Conservation (phyloP, 371 early-diverging fungal genomes). For the Lichtheimia hyalospora region DNA sequence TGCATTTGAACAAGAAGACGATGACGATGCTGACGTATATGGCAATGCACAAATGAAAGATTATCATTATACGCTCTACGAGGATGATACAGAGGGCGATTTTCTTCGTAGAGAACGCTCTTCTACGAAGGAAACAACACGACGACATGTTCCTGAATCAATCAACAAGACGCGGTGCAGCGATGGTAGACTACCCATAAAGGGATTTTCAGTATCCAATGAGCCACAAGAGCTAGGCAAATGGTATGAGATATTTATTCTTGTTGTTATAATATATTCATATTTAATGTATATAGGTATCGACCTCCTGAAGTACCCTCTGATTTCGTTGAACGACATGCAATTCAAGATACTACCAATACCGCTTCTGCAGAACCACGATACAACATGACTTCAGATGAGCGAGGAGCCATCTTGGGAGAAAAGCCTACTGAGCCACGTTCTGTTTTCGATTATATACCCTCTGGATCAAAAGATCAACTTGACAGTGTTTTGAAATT, state of each 20-base stretch:
- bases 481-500: slow-evolving; percentile 57
- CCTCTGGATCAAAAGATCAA: slow-evolving; percentile 64
- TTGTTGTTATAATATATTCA: no score
- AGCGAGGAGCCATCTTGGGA: slow-evolving; percentile 66
- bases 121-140: slow-evolving; percentile 13
- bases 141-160: background rate
- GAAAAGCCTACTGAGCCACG: slow-evolving; percentile 71
- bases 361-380: slow-evolving; percentile 9
- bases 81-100: slow-evolving; percentile 32
- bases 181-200: slow-evolving; percentile 63
- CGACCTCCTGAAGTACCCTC: slow-evolving; percentile 59
- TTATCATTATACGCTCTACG: slow-evolving; percentile 39
- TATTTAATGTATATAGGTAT: slow-evolving; percentile 28
- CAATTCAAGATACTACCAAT: background rate
- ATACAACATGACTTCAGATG: slow-evolving; percentile 56
- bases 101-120: slow-evolving; percentile 13
- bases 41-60: slow-evolving; percentile 16
- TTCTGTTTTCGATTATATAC: slow-evolving; percentile 77
- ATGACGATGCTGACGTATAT: slow-evolving; percentile 50
- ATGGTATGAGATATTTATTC: slow-evolving; percentile 39
- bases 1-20: slow-evolving; percentile 53
- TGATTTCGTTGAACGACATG: slow-evolving; percentile 52
- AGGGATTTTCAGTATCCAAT: slow-evolving; percentile 55
- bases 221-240: slow-evolving; percentile 41
- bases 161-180: slow-evolving; percentile 22